Conservation (phyloP, 345 rosid genomes). For the Pistacia vera region DNA sequence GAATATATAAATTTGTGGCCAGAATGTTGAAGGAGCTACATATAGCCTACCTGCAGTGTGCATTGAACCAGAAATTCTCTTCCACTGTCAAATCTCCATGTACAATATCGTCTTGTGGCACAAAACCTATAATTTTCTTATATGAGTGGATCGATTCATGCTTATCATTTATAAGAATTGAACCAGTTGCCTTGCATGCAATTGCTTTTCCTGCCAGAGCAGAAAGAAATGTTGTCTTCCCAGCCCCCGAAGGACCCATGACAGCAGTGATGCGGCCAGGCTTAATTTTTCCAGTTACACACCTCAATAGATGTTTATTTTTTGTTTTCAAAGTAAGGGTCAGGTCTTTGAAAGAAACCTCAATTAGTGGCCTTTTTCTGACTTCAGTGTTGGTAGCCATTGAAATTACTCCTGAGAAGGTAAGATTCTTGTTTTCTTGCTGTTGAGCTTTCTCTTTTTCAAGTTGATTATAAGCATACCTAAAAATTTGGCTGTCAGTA, state of each 20-base stretch:
- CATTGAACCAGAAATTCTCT: constrained; percentile 96
- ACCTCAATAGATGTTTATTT: constrained; percentile 68
- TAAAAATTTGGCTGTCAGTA: constrained; percentile 75
- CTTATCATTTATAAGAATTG: constrained; percentile 75
- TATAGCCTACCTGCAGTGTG: constrained; percentile 65
- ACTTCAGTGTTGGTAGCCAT: constrained; percentile 61
- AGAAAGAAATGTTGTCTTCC: constrained; percentile 89
- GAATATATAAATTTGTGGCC: neutral
- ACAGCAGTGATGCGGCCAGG: constrained; percentile 90
- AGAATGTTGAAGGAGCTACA: constrained; percentile 7
- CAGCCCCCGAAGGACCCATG: constrained; percentile 99
- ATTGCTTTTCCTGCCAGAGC: constrained; percentile 89
- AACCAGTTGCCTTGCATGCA: constrained; percentile 70
- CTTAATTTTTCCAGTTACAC: constrained; percentile 78
- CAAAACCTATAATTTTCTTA: constrained; percentile 87
- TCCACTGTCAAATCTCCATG: constrained; percentile 97
- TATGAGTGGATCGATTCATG: constrained; percentile 73
- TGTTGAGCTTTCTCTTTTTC: constrained; percentile 85
- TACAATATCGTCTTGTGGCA: constrained; percentile 94
- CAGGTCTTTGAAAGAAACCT: constrained; percentile 72
- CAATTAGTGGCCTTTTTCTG: constrained; percentile 72
- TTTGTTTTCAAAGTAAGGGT: constrained; percentile 78
- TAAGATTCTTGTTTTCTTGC: constrained; percentile 51
- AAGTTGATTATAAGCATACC: constrained; percentile 73
- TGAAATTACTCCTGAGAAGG: constrained; percentile 73